Evolutionary conservation across 257 asterid species (phyloP).

Genomic region (Ilex asprella): DNA sequence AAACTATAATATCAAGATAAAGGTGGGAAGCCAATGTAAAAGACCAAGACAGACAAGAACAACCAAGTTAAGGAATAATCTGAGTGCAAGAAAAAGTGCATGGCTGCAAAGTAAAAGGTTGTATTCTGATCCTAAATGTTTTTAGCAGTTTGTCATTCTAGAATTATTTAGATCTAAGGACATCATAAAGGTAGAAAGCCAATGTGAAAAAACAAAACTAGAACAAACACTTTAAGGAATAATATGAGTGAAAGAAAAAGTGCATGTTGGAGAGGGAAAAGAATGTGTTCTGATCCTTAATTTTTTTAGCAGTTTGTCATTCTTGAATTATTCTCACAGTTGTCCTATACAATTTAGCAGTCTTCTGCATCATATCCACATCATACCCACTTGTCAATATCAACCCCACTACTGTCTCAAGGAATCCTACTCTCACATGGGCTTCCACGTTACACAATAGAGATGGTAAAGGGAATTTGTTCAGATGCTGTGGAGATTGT

Average conservation of each 20-base stretch:
- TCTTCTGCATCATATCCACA: constrained; percentile 53
- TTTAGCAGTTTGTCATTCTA: background rate
- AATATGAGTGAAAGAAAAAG: no score
- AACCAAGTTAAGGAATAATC: no score
- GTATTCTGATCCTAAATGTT: background rate
- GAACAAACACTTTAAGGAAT: no score
- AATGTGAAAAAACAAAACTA: no score
- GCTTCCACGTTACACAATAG: constrained; percentile 48
- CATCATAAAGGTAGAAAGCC: no score
- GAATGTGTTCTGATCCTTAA: background rate
- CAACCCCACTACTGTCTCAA: constrained; percentile 74
- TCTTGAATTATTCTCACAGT: background rate
- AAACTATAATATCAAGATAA: no score
- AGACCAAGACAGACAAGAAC: no score
- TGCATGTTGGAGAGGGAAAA: no score
- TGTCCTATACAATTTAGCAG: constrained; percentile 27
- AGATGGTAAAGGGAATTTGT: constrained; percentile 53
- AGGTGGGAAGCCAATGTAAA: no score
- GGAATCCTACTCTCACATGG: constrained; percentile 36
- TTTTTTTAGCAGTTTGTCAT: background rate
- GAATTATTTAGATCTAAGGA: background rate
- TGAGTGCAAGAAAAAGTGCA: no score
- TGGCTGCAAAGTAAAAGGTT: no score
- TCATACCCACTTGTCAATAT: constrained; percentile 54
- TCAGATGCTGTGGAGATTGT: constrained; percentile 53